These are phyloP conservation scores for Mortierella sp. DNA, from an alignment of 371 early-diverging fungal genomes.

Conservation along the genomic window DNA sequence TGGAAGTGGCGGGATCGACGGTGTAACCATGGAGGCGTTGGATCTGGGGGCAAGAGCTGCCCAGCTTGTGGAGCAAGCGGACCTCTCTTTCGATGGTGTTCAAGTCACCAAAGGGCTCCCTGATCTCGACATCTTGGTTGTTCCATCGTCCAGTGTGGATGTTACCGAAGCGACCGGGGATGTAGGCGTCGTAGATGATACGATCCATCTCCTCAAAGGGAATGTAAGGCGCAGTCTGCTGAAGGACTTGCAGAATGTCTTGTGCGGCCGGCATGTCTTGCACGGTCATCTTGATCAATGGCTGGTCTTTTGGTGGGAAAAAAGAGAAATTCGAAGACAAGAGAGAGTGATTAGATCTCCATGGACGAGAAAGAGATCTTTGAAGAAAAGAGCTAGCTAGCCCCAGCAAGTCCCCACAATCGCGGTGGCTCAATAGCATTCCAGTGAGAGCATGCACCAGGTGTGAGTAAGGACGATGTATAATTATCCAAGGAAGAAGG, in stretches of 20 bases:
- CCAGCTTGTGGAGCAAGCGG: constrained; percentile 44
- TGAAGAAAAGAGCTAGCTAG: too few relatives aligned
- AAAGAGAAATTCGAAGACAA: too few relatives aligned
- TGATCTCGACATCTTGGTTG: constrained; percentile 39
- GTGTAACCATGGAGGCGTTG: constrained; percentile 41
- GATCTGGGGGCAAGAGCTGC: constrained; percentile 34
- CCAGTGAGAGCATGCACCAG: too few relatives aligned
- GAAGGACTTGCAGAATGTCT: constrained; percentile 35
- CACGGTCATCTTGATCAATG: constrained; percentile 28
- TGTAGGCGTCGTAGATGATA: constrained; percentile 38
- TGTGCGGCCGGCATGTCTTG: constrained; percentile 26
- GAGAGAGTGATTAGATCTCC: too few relatives aligned
- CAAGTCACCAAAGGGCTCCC: constrained; percentile 45
- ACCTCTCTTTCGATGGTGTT: constrained; percentile 46
- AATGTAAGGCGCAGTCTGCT: constrained; percentile 34
- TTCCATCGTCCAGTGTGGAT: constrained; percentile 52
- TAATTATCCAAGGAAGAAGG: too few relatives aligned
- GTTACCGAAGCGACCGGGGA: constrained; percentile 43
- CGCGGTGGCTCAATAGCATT: too few relatives aligned
- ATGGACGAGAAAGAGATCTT: too few relatives aligned
- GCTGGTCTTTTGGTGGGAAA: neutral
- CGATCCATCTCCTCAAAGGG: constrained; percentile 38
- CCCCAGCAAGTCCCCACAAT: too few relatives aligned
- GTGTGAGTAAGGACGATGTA: too few relatives aligned
- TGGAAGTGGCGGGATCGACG: constrained; percentile 30